phyloP scores from a whole-genome alignment of 2,329 filamentous ascomycete species.

The Knoxdaviesia capensis region DNA sequence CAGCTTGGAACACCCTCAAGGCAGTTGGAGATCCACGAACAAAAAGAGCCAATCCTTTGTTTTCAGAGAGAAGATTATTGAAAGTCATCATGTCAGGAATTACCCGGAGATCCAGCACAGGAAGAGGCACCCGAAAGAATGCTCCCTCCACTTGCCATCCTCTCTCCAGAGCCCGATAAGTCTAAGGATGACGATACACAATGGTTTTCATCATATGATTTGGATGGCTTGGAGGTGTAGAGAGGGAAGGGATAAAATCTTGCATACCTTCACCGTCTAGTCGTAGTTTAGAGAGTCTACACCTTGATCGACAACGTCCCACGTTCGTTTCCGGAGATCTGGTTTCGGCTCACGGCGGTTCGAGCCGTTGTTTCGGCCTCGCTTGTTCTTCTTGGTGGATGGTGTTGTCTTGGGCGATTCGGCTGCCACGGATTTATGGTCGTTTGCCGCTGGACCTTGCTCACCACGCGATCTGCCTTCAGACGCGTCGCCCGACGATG shows the following conservation, averaged over 20 bases:
- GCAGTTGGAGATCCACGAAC: neutral
- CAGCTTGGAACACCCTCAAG: neutral
- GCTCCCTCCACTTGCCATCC: constrained; percentile 6
- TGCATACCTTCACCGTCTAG: constrained; percentile 14
- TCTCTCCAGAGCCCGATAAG: constrained; percentile 30
- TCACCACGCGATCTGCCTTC: neutral
- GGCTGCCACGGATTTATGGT: neutral
- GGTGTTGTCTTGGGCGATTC: constrained; percentile 8
- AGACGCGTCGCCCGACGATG: too few species aligned
- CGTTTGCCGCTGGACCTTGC: neutral
- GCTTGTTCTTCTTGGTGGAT: constrained; percentile 18
- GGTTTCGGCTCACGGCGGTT: constrained; percentile 25
- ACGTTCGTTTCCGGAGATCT: constrained; percentile 44
- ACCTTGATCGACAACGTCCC: constrained; percentile 43
- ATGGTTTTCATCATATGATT: constrained; percentile 66
- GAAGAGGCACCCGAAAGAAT: too few species aligned
- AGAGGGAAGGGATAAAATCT: neutral
- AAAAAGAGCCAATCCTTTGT: neutral
- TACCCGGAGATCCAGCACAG: too few species aligned
- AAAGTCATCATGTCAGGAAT: constrained; percentile 13
- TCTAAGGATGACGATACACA: constrained; percentile 91
- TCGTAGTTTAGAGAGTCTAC: constrained; percentile 41
- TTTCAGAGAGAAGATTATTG: constrained; percentile 32
- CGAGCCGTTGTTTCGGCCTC: too few species aligned
- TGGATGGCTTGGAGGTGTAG: constrained; percentile 6